Conservation (phyloP, 2,329 filamentous ascomycete species). For the Torrubiella hemipterigena region DNA sequence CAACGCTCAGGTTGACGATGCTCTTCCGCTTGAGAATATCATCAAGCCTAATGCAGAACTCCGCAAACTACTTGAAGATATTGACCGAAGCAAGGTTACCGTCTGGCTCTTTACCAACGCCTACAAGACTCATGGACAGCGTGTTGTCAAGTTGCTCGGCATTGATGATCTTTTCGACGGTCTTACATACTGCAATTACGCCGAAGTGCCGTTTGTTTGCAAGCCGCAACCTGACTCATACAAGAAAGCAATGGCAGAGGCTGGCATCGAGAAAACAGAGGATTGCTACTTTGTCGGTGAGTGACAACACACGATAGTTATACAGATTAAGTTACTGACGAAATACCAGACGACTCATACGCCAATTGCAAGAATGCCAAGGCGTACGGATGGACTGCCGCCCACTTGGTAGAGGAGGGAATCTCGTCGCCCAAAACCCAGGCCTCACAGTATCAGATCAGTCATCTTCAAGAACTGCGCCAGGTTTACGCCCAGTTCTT, state of each 20-base stretch:
- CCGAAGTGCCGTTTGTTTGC: slow-evolving; percentile 59
- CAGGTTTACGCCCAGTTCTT: slow-evolving; percentile 76
- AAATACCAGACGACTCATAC: slow-evolving; percentile 63
- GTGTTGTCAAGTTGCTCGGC: slow-evolving; percentile 69
- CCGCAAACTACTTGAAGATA: slow-evolving; percentile 63
- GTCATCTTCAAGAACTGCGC: slow-evolving; percentile 63
- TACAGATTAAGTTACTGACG: not conserved
- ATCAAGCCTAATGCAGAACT: slow-evolving; percentile 69
- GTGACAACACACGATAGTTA: slow-evolving; percentile 18
- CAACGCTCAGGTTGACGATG: slow-evolving; percentile 90
- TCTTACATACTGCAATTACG: slow-evolving; percentile 90
- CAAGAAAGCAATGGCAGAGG: slow-evolving; percentile 77
- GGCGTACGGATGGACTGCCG: slow-evolving; percentile 73
- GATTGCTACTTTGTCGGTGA: slow-evolving; percentile 89
- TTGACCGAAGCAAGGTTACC: slow-evolving; percentile 74
- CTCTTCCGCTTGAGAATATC: slow-evolving; percentile 73
- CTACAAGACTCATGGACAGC: slow-evolving; percentile 74
- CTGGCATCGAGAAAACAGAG: slow-evolving; percentile 52
- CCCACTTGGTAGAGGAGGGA: slow-evolving; percentile 72
- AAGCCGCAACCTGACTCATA: slow-evolving; percentile 81
- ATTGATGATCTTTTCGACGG: slow-evolving; percentile 89
- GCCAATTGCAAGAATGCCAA: slow-evolving; percentile 69
- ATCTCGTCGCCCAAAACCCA: slow-evolving; percentile 49
- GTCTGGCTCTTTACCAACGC: slow-evolving; percentile 96
- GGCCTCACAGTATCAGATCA: slow-evolving; percentile 65